Base-by-base conservation (phyloP, 2,329 filamentous ascomycete species). In the Scytalidium sp. region DNA sequence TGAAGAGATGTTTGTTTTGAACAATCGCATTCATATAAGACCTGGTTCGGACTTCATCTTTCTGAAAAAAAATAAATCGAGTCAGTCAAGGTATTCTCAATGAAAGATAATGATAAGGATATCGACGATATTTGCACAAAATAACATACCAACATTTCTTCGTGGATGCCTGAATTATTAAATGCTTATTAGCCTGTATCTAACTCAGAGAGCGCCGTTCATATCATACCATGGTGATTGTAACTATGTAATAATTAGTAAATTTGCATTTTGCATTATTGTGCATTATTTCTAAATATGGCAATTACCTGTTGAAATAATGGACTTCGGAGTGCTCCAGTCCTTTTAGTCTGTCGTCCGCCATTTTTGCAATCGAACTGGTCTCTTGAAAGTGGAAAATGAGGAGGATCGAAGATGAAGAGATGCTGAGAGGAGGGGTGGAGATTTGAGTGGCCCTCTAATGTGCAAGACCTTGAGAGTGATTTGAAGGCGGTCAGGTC, bases 11-110 rank as follows among this genome's bases (percentile, higher is more conserved):
- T 72, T 87, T 88, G 78, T 97, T 99, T 73, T 97, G 92, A 68
- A 96, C 85, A 69, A 99, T 97, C 45, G 94, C 84, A 70, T 97
- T 93, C 79, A 96, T 93, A 79, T 99, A 99, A 54, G 91, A 96
- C 70, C 85, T 83, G 50, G 94, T 99, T 60, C 94, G 90, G 54
- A 99, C 92, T 73, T 99, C 94, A 75, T 99, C 94, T 87, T 97
- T 97, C 90, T 96, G 66, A 36, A 36, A n/a, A 5, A n/a, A 10
- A 53, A n/a, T n/a, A n/a, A 10, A 53, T 65, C 32, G 15, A 42
- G 46, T 52, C 53, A 59, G 52, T 51, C 57, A 53, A 54, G 49
- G 57, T 41, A 52, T 43, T 41, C 29, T 43, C 36, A 53, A 42
- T 46, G 49, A 55, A 50, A 41, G 47, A n/a, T n/a, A n/a, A n/a